A percentile compares a stretch with the other conserved stretches of the same genome.
Conservation (phyloP, 177 flowering plant genomes). For the Vitis hybrid region DNA sequence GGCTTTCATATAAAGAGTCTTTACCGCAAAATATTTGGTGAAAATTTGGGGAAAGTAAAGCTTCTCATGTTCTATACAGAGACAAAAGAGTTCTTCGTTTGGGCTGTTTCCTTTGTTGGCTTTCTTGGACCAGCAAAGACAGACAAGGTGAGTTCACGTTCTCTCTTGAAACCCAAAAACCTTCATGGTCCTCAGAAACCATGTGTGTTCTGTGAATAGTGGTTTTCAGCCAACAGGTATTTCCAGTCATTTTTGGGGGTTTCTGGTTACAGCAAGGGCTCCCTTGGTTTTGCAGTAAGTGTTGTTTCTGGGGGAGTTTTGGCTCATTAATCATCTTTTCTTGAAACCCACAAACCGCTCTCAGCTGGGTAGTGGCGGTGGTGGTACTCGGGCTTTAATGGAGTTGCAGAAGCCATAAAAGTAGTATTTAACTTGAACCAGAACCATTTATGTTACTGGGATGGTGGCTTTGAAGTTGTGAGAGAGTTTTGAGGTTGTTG, state of each 20-base stretch:
- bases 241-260: slow-evolving; percentile 9
- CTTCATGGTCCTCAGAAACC: background rate
- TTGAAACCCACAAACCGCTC: slow-evolving; percentile 1
- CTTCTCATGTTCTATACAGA: slow-evolving; percentile 19
- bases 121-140: slow-evolving; percentile 20
- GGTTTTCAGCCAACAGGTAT: background rate
- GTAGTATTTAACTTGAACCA: background rate
- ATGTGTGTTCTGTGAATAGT: slow-evolving; percentile 9
- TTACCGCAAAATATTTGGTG: too few species aligned
- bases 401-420: slow-evolving; percentile 6
- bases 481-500: slow-evolving; percentile 10
- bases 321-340: slow-evolving; percentile 2
- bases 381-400: slow-evolving; percentile 4
- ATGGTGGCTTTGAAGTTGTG: slow-evolving; percentile 6
- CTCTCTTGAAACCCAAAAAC: slow-evolving; percentile 5
- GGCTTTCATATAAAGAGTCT: background rate
- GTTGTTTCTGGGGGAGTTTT: background rate
- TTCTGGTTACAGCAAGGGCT: background rate
- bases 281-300: background rate
- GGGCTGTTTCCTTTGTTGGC: slow-evolving; percentile 24
- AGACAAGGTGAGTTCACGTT: slow-evolving; percentile 36
- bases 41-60: background rate
- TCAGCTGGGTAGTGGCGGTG: slow-evolving; percentile 1
- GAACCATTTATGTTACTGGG: slow-evolving; percentile 1
- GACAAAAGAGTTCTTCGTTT: slow-evolving; percentile 31